Percentiles rank a stretch among this genome's conserved stretches.
Evolutionary conservation across 2,329 filamentous ascomycete genomes (phyloP).

Genomic region (Catunica adiposa): DNA sequence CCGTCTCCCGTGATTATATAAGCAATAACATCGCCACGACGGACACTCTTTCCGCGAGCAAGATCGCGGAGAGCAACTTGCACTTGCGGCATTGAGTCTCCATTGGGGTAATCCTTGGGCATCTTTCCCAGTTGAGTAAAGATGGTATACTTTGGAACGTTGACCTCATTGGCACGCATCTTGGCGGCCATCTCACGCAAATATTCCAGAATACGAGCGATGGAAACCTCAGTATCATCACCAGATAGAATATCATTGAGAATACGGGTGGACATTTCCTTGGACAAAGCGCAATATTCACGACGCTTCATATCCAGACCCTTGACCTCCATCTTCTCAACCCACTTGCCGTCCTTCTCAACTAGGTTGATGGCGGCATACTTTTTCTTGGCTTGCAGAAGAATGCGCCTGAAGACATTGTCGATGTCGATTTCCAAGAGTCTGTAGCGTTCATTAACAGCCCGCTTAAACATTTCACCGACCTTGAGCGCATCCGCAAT

Average conservation of each 20-base stretch:
- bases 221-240: conserved; percentile 73
- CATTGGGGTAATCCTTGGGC: conserved; percentile 86
- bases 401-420: conserved; percentile 82
- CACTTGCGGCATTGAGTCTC: conserved; percentile 87
- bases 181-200: conserved; percentile 66
- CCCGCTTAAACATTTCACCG: conserved; percentile 83
- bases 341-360: conserved; percentile 72
- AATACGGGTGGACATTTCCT: conserved; percentile 79
- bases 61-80: conserved; percentile 86
- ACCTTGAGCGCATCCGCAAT: conserved; percentile 81
- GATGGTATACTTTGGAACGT: conserved; percentile 82
- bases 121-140: conserved; percentile 94
- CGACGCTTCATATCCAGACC: conserved; percentile 94
- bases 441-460: conserved; percentile 85
- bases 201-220: conserved; percentile 86
- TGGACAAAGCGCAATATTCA: conserved; percentile 90
- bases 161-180: conserved; percentile 68
- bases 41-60: conserved; percentile 69
- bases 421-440: conserved; percentile 96
- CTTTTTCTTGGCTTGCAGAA: conserved; percentile 97
- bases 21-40: conserved; percentile 88
- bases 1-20: conserved; percentile 75
- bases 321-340: conserved; percentile 95
- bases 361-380: conserved; percentile 93
- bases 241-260: conserved; percentile 92